Evolutionary conservation across 352 stramenopile species (phyloP), one percentile per base, ranked within the genome.

Genomic region (Phytopythium chamaehyphon): DNA sequence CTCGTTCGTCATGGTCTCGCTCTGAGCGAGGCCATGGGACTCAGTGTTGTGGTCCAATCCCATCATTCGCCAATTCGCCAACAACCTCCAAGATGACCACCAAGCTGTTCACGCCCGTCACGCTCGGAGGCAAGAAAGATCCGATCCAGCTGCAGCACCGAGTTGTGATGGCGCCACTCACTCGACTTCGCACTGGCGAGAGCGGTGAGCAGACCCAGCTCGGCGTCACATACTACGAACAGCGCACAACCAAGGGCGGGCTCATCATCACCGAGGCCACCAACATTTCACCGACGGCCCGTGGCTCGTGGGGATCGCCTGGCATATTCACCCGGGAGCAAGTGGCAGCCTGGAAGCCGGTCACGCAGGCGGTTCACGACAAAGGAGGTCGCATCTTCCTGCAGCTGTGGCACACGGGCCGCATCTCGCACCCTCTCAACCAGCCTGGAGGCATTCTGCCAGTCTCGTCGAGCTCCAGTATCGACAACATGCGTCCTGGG

Each of bases 371-470:
- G 1, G 88, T 97, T 26, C 90, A 97, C 57, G 69, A 57, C 38
- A 83, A 89, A 39, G 74, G 70, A 18, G 83, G 75, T 40, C 71
- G 73, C 12, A 96, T 96, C 58, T 93, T 84, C 48, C 51, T 80
- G 38, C 87, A 97, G 73, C 52, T 97, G 44, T 96, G 87, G 86
- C 88, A 97, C 65, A 83, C 78, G 1, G 90, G 87, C 35, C 75
- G 87, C 47, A 66, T 81, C 42, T 53, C 75, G 9, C 87, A 97
- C 61, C 69, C 72, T 12, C 60, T 69, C 15, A 85, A 82, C 57
- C 83, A 93, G 57, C 71, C 72, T 6, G 60, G 57, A 24, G 76
- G 73, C 14, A 57, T 81, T n/a, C 48, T 75, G 2, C 76, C 70
- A 24, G 69, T 94, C 19, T 86, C 71, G 9, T 75, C 84, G 10